phyloP scores from a whole-genome alignment of 305 asterid genomes.

The Petunia hybrid region DNA sequence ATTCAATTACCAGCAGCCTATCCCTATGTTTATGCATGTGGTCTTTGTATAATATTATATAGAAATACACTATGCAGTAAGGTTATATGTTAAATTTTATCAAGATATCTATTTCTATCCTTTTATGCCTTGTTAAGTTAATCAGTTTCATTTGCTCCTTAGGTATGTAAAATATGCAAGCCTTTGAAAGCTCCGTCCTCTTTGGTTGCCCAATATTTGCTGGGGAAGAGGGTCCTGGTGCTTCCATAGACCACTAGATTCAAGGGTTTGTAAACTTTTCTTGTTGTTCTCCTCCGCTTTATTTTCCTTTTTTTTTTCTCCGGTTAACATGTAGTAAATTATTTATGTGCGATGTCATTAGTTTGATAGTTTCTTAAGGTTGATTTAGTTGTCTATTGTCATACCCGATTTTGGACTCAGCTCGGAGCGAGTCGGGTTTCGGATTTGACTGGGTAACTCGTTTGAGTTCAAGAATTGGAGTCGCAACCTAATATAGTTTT shows the following conservation, averaged over 20 bases:
- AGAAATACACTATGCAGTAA: background rate
- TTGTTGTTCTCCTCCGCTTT: background rate
- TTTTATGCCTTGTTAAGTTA: conserved; percentile 32
- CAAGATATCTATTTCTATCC: background rate
- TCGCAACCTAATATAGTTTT: too few species aligned
- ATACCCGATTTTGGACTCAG: too few species aligned
- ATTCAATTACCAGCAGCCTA: background rate
- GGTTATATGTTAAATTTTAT: background rate
- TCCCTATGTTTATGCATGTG: background rate
- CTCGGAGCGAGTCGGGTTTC: too few species aligned
- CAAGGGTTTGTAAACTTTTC: conserved; percentile 48
- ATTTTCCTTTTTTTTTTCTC: background rate
- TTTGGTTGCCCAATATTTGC: too few species aligned
- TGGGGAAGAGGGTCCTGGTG: conserved; percentile 80
- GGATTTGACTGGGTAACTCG: too few species aligned
- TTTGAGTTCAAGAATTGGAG: too few species aligned
- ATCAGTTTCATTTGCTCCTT: conserved; percentile 22
- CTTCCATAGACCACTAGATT: conserved; percentile 80
- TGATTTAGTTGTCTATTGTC: conserved; percentile 12
- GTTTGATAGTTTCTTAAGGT: background rate
- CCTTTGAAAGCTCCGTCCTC: conserved; percentile 55
- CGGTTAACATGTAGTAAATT: background rate
- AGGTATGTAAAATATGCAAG: conserved; percentile 88
- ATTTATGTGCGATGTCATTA: background rate
- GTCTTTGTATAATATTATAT: background rate